phyloP scores from a whole-genome alignment of 1,284 basidiomycete species.

The Tylopilus sp. region DNA sequence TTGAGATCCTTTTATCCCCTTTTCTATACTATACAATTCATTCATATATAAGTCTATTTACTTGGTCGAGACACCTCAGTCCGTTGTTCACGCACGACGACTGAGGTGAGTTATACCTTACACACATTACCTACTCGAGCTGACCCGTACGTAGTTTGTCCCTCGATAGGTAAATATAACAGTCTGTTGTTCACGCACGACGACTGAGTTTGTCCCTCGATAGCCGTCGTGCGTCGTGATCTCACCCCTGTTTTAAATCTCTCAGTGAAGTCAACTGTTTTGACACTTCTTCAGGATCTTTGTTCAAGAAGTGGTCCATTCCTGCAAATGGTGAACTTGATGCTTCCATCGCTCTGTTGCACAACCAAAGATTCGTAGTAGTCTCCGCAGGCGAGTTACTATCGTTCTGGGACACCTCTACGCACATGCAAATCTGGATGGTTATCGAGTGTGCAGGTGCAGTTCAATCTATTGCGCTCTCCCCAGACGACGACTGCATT shows the following conservation, averaged over 20 bases:
- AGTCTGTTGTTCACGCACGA: too few species aligned
- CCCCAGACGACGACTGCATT: not conserved
- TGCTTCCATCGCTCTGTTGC: not conserved
- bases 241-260: too few species aligned
- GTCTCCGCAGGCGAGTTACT: not conserved
- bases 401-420: slow-evolving; percentile 13
- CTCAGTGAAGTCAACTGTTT: not conserved
- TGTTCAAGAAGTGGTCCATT: not conserved
- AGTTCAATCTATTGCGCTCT: not conserved
- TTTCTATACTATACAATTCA: too few species aligned
- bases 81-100: too few species aligned
- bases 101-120: too few species aligned
- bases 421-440: not conserved
- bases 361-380: not conserved
- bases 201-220: too few species aligned
- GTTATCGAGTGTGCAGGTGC: not conserved
- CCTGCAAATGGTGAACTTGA: not conserved
- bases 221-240: too few species aligned
- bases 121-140: too few species aligned
- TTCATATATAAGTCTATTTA: too few species aligned
- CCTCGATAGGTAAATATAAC: too few species aligned
- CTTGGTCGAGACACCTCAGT: too few species aligned
- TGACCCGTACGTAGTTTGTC: too few species aligned
- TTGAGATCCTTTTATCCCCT: not conserved
- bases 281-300: not conserved